Evolutionary conservation across 2,329 filamentous ascomycete species (phyloP).

Genomic region (Chaetothyriales sp.): DNA sequence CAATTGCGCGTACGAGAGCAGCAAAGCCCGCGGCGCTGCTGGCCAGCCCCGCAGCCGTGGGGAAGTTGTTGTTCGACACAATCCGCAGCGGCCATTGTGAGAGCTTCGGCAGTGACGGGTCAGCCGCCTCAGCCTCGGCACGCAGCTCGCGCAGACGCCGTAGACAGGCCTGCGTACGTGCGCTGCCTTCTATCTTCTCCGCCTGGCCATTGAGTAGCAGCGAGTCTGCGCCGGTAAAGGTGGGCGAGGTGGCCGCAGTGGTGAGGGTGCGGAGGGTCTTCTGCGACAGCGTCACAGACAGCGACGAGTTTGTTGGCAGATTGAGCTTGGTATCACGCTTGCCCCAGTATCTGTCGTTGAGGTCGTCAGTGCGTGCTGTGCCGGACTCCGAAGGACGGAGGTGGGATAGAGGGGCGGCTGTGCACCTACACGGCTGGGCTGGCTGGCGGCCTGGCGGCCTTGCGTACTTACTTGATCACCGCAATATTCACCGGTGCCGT

Average conservation of each 20-base stretch:
- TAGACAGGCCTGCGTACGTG: slow-evolving; percentile 89
- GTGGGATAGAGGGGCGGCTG: not conserved
- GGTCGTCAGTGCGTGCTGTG: slow-evolving; percentile 4
- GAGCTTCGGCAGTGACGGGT: slow-evolving; percentile 67
- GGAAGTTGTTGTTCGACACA: slow-evolving; percentile 97
- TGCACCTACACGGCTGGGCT: slow-evolving; percentile 2
- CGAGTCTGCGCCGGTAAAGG: slow-evolving; percentile 49
- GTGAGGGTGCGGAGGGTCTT: slow-evolving; percentile 87
- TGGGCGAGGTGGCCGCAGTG: slow-evolving; percentile 73
- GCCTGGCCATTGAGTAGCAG: slow-evolving; percentile 70
- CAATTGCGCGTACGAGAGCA: slow-evolving; percentile 59
- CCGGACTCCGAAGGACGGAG: not conserved
- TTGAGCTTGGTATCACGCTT: slow-evolving; percentile 90
- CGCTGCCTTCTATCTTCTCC: slow-evolving; percentile 66
- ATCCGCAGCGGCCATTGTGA: slow-evolving; percentile 63
- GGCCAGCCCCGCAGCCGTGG: slow-evolving; percentile 77
- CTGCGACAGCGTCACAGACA: slow-evolving; percentile 92
- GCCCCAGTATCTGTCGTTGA: slow-evolving; percentile 63
- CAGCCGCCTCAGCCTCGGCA: slow-evolving; percentile 53
- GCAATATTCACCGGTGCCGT: slow-evolving; percentile 47
- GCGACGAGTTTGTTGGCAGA: slow-evolving; percentile 91
- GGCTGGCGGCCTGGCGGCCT: slow-evolving; percentile 7
- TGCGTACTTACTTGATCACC: slow-evolving; percentile 19
- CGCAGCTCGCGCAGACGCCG: slow-evolving; percentile 68
- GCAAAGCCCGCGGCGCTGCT: slow-evolving; percentile 41